These are phyloP conservation scores for Saturnispora besseyi DNA, from an alignment of 805 yeast species.

Conservation along the genomic window DNA sequence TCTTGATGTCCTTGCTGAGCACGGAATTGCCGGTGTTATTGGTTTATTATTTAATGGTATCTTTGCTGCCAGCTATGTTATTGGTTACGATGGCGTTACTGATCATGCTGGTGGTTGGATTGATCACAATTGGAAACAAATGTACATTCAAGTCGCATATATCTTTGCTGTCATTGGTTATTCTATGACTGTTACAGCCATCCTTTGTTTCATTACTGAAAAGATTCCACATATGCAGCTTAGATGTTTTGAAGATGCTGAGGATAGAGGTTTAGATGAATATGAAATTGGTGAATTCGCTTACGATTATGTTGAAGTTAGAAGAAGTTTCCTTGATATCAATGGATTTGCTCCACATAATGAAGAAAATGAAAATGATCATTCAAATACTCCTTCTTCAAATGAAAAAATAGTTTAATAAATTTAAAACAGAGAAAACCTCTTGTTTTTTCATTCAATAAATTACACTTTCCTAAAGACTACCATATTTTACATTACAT, in stretches of 20 bases:
- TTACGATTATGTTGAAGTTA: constrained; percentile 94
- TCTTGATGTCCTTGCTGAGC: constrained; percentile 95
- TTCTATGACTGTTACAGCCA: constrained; percentile 63
- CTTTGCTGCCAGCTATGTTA: constrained; percentile 79
- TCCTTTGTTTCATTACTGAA: constrained; percentile 66
- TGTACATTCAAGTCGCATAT: constrained; percentile 84
- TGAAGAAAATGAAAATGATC: neutral
- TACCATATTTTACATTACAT: no score
- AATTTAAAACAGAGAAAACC: neutral
- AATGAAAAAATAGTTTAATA: neutral
- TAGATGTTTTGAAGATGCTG: constrained; percentile 78
- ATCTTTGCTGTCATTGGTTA: constrained; percentile 68
- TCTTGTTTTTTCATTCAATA: no score
- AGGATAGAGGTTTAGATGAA: constrained; percentile 86
- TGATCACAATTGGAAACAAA: constrained; percentile 80
- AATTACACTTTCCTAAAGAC: no score
- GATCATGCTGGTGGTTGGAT: constrained; percentile 90
- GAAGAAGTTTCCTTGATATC: constrained; percentile 70
- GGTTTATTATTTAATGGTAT: constrained; percentile 85
- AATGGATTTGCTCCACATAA: constrained; percentile 12
- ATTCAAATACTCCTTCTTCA: neutral
- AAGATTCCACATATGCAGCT: constrained; percentile 74
- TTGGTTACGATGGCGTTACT: constrained; percentile 83
- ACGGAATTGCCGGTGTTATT: constrained; percentile 90
- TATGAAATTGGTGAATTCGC: constrained; percentile 98